phyloP scores from a whole-genome alignment of 2,329 filamentous ascomycete species.

The Chrysoporthe deuterocubensis region DNA sequence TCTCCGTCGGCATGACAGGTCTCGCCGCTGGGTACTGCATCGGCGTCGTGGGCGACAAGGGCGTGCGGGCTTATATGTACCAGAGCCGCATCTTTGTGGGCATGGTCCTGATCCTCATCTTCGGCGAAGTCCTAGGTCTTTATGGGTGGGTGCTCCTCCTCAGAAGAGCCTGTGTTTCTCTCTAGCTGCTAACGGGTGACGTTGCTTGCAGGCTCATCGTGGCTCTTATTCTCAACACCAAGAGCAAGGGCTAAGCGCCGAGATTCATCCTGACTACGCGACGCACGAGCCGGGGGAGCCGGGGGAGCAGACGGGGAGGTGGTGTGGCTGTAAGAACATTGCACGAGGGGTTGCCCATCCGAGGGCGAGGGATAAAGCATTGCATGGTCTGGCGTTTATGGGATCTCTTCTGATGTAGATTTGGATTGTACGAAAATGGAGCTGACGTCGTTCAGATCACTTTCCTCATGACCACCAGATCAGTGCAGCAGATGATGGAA shows the following conservation, averaged over 20 bases:
- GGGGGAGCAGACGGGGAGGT: not conserved
- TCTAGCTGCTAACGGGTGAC: conserved; percentile 29
- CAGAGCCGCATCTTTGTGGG: conserved; percentile 96
- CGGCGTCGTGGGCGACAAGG: conserved; percentile 91
- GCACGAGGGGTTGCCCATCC: conserved; percentile 12
- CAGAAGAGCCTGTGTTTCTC: not conserved
- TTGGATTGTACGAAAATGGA: conserved; percentile 27
- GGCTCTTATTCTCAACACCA: conserved; percentile 89
- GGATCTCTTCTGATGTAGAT: conserved; percentile 25
- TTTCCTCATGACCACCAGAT: not conserved
- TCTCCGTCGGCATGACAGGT: conserved; percentile 90
- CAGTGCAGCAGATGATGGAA: not conserved
- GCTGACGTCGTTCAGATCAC: conserved; percentile 18
- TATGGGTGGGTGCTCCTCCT: conserved; percentile 72
- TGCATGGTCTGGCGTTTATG: conserved; percentile 29
- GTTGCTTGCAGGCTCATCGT: conserved; percentile 74
- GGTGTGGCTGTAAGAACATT: conserved; percentile 25
- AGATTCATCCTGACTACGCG: not conserved
- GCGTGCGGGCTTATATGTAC: conserved; percentile 93
- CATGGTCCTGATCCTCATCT: conserved; percentile 98
- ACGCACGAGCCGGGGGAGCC: not conserved
- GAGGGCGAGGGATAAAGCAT: conserved; percentile 16
- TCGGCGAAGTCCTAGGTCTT: conserved; percentile 93
- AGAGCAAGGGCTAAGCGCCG: conserved; percentile 63
- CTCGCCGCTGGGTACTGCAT: conserved; percentile 96